These are phyloP conservation scores for Sugiyamaella floridensis DNA, from an alignment of 805 yeast species.

Conservation along the genomic window DNA sequence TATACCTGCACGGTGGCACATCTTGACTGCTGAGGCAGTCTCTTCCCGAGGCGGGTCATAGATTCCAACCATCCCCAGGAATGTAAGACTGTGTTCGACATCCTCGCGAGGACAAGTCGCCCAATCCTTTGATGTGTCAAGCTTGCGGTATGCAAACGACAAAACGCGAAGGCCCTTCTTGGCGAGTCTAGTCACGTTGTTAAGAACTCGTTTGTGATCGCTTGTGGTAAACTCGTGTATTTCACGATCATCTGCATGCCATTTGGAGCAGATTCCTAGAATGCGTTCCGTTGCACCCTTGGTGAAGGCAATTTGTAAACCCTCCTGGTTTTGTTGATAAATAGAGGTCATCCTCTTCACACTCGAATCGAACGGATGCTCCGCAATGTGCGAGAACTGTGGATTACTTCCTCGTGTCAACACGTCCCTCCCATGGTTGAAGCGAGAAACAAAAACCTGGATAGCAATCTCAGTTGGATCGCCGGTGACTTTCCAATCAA, in stretches of 20 bases:
- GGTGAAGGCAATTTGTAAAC: slow-evolving; percentile 38
- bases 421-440: slow-evolving; percentile 34
- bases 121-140: slow-evolving; percentile 17
- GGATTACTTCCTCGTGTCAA: slow-evolving; percentile 35
- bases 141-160: slow-evolving; percentile 51
- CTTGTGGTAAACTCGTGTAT: slow-evolving; percentile 34
- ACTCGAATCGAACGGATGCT: slow-evolving; percentile 70
- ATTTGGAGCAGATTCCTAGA: slow-evolving; percentile 46
- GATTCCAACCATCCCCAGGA: slow-evolving; percentile 67
- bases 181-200: slow-evolving; percentile 53
- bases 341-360: slow-evolving; percentile 67
- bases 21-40: slow-evolving; percentile 55
- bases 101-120: slow-evolving; percentile 29
- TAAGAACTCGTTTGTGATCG: slow-evolving; percentile 40
- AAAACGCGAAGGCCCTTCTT: slow-evolving; percentile 64
- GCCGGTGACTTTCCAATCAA: slow-evolving; percentile 70
- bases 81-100: slow-evolving; percentile 48
- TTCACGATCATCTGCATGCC: slow-evolving; percentile 37
- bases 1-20: slow-evolving; percentile 69
- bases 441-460: slow-evolving; percentile 63
- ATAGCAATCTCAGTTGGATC: slow-evolving; percentile 89
- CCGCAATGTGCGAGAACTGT: slow-evolving; percentile 43
- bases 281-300: slow-evolving; percentile 78
- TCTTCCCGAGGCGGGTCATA: slow-evolving; percentile 76
- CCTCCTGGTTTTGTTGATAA: slow-evolving; percentile 35